Evolutionary conservation across 768 basidiomycete genomes (phyloP), one percentile per base, ranked within the genome.

Genomic region (Amylocystis lapponica): DNA sequence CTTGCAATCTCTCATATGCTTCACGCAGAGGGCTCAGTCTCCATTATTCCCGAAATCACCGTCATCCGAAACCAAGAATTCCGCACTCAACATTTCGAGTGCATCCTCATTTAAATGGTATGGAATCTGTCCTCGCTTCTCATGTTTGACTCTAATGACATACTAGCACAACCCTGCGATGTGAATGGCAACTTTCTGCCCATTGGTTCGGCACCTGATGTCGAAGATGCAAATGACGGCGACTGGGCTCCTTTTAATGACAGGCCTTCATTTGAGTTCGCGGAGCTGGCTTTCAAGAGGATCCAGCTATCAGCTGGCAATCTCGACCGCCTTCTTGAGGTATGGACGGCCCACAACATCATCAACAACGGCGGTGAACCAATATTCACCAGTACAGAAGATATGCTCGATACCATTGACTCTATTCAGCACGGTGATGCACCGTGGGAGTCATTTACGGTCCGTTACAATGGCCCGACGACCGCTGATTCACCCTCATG

Each of bases 381-480:
- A 5, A 53, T 50, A n/a, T 71, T 67, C 38, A 13, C 32, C 2
- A 52, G 55, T 27, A 52, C 63, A 38, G 31, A 51, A 1, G 60
- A 68, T 14, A 27, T 71, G 1, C 63, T 66, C 30, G 27, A 39
- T 0, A 60, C 56, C 0, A 70, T 73, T 25, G 65, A 73, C 36
- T 35, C 40, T 0, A 70, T 61, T 9, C 47, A 44, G 9, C 39
- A 61, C 11, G 66, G 68, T 13, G 64, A 64, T 23, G 56, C 58
- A 9, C 58, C 64, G 0, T 74, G 71, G 71, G 20, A 63, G 6
- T 52, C 47, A 3, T 66, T 72, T 43, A 38, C 52, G 0, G 27
- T 67, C n/a, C 39, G 43, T 7, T 67, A 66, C 25, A 41, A 43
- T 0, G 59, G 55, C 2, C 22, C 27, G 0, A 7, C 3, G n/a